Base-by-base conservation (phyloP, 345 rosid genomes). In the Capsella bursapastoris region DNA sequence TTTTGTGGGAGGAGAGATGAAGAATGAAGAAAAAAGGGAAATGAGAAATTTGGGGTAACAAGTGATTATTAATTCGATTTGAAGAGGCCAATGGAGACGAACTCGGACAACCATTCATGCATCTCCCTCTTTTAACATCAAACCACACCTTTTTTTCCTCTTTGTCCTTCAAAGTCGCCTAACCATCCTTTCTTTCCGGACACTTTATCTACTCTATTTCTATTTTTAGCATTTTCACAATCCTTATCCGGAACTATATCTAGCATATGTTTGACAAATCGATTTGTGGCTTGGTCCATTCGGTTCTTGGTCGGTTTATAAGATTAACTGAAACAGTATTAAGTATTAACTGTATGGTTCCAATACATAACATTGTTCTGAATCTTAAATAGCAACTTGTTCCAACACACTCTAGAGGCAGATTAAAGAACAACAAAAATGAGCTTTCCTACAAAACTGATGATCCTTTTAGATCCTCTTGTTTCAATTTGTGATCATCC, bases 31-130 rank as follows among this genome's bases (percentile, higher is more conserved):
- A 79, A 79, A 79, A 74, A 67, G 32, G 56, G 66, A 75, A 74
- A 66, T 60, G 70, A 22, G 51, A 69, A 47, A 29, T 68, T 41
- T 66, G 62, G 78, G 68, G 25, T 61, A 57, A 65, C 40, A 65
- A 77, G 72, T 83, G 89, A 86, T 88, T 93, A 86, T 85, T 63
- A 71, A 41, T 56, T 77, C 40, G 72, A 75, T 82, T 70, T 59
- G 70, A 75, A 91, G 82, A 70, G 66, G 77, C 73, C 59, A 53
- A 64, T 35, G 28, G 76, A 71, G 81, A 77, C 41, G 40, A 78
- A 78, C 81, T 78, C 77, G 78, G 78, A 73, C 78, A 67, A 73
- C 82, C 78, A 68, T 66, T 13, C 47, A 71, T 62, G 34, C 8
- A 0, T 43, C 50, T 2, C 2, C 11, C 2, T 48, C 41, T 38